Evolutionary conservation across 768 basidiomycete genomes (phyloP).

Genomic region (Phaeolepiota aurea): DNA sequence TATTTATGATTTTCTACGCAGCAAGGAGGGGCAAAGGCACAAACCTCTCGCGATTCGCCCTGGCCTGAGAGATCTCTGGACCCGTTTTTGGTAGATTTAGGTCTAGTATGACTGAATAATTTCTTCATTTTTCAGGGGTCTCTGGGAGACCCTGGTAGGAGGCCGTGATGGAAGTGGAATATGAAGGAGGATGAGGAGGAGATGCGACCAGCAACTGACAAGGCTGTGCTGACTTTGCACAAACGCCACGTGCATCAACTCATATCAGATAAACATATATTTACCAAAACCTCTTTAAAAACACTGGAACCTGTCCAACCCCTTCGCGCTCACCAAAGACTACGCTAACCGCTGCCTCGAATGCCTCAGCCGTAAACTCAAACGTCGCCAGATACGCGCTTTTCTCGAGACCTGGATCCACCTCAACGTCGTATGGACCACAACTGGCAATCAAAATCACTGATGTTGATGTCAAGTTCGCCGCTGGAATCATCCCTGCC

Average conservation of each 20-base stretch:
- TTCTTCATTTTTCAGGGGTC: constrained; percentile 39
- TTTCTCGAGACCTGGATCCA: constrained; percentile 13
- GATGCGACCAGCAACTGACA: neutral
- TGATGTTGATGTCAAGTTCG: constrained; percentile 13
- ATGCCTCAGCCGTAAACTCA: constrained; percentile 47
- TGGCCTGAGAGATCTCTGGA: constrained; percentile 18
- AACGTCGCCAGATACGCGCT: constrained; percentile 42
- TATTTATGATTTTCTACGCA: neutral
- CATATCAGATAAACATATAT: too few relatives aligned
- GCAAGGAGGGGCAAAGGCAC: constrained; percentile 3
- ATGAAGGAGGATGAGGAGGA: too few relatives aligned
- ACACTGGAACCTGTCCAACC: neutral
- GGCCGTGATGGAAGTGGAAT: too few relatives aligned
- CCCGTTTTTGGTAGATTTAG: constrained; percentile 21
- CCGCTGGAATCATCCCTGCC: constrained; percentile 12
- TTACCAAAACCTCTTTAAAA: too few relatives aligned
- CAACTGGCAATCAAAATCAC: constrained; percentile 52
- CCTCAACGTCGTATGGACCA: constrained; percentile 55
- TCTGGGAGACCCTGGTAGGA: too few relatives aligned
- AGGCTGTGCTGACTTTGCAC: neutral
- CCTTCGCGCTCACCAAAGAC: constrained; percentile 25
- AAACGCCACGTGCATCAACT: constrained; percentile 9
- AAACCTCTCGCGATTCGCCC: constrained; percentile 14
- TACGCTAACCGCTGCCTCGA: constrained; percentile 33
- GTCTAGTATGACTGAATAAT: constrained; percentile 46